Base-by-base conservation (phyloP, 164 flowering plant genomes). In the Chloranthus sessilifolius region DNA sequence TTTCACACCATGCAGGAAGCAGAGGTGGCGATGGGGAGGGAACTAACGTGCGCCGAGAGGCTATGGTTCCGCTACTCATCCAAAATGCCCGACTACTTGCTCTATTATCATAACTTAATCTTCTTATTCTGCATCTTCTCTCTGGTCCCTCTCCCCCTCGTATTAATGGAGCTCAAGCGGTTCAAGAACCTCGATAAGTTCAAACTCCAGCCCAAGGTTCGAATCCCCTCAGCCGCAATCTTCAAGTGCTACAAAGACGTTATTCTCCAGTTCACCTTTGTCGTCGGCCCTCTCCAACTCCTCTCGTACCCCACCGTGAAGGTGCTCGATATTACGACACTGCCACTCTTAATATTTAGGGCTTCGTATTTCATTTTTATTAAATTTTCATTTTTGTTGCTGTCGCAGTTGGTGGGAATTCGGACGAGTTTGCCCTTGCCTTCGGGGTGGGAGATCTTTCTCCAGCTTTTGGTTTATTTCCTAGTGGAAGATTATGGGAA, bases 151-250 rank as follows among this genome's bases (percentile, higher is more conserved):
- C 56, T 87, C 4, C 95, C 95, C 0, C 12, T 73, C 3, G 69
- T 74, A 14, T 20, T 85, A 55, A 7, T 72, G 14, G 89, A 84
- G 58, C 47, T 73, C 33, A 30, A 51, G 49, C 59, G 60, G 11
- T 54, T 67, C 17, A 53, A 66, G 10, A 45, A 62, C 17, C 35
- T 85, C 17, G 61, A 69, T 3, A 53, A 54, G 43, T 83, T 56
- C 62, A 91, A 91, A 76, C 73, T 88, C 59, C 98, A 91, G 67
- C 90, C 95, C 44, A 88, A 83, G 38, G 82, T 78, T 2, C 65
- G 60, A 47, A 26, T 72, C 29, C 56, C 88, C 0, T 30, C 58
- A 0, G 2, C 55, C 3, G 79, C 78, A 16, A 64, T 77, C 55
- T 21, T 77, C 25, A 41, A 50, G 21, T 91, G 98, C 66, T 88